Percentiles rank a stretch among this genome's conserved stretches.
Conservation (phyloP, 495 filamentous ascomycete genomes). For the Rusavskia elegans region DNA sequence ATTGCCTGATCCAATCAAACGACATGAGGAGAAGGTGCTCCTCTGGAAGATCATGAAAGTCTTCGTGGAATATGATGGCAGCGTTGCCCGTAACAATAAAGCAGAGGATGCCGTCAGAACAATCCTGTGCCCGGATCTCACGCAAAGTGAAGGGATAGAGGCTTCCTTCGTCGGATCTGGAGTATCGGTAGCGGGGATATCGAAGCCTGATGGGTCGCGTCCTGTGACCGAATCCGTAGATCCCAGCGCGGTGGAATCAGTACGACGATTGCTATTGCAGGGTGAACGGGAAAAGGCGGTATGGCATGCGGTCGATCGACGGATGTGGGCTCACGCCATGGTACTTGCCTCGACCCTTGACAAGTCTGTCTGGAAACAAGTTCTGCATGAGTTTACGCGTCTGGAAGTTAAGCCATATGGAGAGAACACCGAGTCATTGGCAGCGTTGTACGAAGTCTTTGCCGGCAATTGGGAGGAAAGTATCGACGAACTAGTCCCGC, state of each 20-base stretch:
- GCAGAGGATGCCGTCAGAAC: slow-evolving; percentile 59
- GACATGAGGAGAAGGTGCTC: slow-evolving; percentile 65
- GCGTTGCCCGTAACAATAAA: slow-evolving; percentile 53
- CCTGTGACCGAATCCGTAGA: slow-evolving; percentile 46
- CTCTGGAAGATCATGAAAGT: slow-evolving; percentile 76
- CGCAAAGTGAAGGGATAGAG: slow-evolving; percentile 7
- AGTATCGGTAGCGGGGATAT: slow-evolving; percentile 15
- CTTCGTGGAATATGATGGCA: slow-evolving; percentile 75
- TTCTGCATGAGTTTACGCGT: slow-evolving; percentile 84
- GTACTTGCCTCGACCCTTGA: slow-evolving; percentile 67
- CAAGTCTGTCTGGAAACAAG: slow-evolving; percentile 67
- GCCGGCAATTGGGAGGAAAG: slow-evolving; percentile 90
- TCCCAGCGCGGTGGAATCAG: slow-evolving; percentile 44
- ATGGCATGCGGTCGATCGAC: slow-evolving; percentile 86
- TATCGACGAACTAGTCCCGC: slow-evolving; percentile 91
- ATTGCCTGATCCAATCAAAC: slow-evolving; percentile 30
- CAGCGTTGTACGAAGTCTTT: slow-evolving; percentile 81
- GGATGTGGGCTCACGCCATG: slow-evolving; percentile 92
- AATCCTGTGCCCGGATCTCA: slow-evolving; percentile 47
- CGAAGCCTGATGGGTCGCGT: slow-evolving; percentile 15
- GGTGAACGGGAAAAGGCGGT: slow-evolving; percentile 86
- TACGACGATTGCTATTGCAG: slow-evolving; percentile 54
- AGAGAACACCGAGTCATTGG: slow-evolving; percentile 65
- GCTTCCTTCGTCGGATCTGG: slow-evolving; percentile 18
- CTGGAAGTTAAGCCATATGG: slow-evolving; percentile 72